Percentiles rank a stretch among this genome's conserved stretches.
These are phyloP conservation scores for Viola odorata DNA, from an alignment of 345 rosid genomes.

Conservation along the genomic window DNA sequence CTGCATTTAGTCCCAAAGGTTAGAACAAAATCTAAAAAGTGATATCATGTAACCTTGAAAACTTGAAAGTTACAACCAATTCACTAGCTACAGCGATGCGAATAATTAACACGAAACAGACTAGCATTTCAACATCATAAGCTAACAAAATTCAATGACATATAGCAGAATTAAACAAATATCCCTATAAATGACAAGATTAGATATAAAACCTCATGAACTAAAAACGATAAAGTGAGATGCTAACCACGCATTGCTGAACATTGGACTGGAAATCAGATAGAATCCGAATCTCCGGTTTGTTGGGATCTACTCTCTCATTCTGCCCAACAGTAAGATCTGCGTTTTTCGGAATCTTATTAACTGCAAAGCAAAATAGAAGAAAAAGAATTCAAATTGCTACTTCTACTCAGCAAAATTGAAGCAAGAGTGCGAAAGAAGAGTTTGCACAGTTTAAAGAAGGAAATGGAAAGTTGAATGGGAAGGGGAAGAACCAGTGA, in stretches of 20 bases:
- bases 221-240: not conserved
- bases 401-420: not conserved
- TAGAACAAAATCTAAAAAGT: too few relatives aligned
- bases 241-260: slow-evolving; percentile 85
- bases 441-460: too few relatives aligned
- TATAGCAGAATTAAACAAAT: not conserved
- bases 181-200: too few relatives aligned
- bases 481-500: slow-evolving; percentile 40
- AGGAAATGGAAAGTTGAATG: not conserved
- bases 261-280: slow-evolving; percentile 62
- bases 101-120: too few relatives aligned
- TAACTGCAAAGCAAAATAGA: slow-evolving; percentile 30
- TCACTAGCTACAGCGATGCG: too few relatives aligned
- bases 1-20: slow-evolving; percentile 29
- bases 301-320: slow-evolving; percentile 19
- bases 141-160: too few relatives aligned
- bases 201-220: too few relatives aligned
- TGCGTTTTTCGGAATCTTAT: slow-evolving; percentile 10
- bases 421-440: not conserved
- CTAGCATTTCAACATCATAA: too few relatives aligned
- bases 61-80: too few relatives aligned
- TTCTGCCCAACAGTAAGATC: too few relatives aligned
- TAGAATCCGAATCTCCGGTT: slow-evolving; percentile 41
- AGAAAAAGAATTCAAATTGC: not conserved
- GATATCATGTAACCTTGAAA: too few relatives aligned